phyloP scores from a whole-genome alignment of 2,329 filamentous ascomycete genomes.

The Hymenoscyphus fructigenus region DNA sequence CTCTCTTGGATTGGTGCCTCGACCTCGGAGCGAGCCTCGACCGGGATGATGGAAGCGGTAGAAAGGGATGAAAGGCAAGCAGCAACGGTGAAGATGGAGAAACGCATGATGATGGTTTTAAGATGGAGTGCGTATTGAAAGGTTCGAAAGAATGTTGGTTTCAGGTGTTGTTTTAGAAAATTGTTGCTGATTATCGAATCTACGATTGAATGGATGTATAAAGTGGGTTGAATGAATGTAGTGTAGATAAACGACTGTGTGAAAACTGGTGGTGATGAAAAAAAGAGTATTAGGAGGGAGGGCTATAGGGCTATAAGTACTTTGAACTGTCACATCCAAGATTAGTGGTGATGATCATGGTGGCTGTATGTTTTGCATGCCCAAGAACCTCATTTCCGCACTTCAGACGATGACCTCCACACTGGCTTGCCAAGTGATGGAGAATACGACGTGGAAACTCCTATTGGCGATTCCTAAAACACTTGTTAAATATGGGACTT shows the following conservation, averaged over 20 bases:
- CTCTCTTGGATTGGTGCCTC: not conserved
- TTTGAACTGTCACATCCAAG: not conserved
- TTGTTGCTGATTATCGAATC: not conserved
- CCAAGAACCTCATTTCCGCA: not conserved
- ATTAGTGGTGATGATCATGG: not conserved
- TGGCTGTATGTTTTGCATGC: not conserved
- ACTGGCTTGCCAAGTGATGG: not conserved
- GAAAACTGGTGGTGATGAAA: too few species aligned
- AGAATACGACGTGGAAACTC: not conserved
- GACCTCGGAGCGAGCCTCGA: not conserved
- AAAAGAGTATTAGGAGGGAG: not conserved
- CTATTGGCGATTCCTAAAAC: too few species aligned
- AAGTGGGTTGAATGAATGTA: not conserved
- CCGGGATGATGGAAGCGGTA: not conserved
- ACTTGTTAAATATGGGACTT: not conserved
- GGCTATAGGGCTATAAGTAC: not conserved
- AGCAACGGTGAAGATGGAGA: not conserved
- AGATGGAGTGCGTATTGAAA: not conserved
- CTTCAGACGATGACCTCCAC: not conserved
- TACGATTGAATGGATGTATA: not conserved
- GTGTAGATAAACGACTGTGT: not conserved
- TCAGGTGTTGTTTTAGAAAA: too few species aligned
- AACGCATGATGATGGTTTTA: slow-evolving; percentile 5
- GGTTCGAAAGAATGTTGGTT: not conserved
- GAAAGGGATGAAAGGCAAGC: not conserved